These are phyloP conservation scores for Lagerstroemia fauriei DNA, from an alignment of 441 rosid genomes.

Conservation along the genomic window DNA sequence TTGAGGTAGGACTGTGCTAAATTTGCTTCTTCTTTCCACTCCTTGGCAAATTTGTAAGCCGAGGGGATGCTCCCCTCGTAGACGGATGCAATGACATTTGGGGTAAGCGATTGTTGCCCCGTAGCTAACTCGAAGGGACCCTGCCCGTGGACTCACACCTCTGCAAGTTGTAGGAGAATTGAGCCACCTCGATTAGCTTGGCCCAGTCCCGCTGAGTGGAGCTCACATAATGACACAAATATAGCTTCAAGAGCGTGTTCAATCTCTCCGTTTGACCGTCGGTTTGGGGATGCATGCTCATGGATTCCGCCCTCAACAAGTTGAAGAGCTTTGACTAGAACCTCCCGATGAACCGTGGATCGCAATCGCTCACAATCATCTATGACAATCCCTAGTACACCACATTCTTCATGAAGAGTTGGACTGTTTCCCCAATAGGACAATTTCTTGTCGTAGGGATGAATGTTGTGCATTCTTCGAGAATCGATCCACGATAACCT, in stretches of 20 bases:
- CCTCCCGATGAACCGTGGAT: not conserved
- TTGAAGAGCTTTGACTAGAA: not conserved
- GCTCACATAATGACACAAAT: not conserved
- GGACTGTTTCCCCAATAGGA: not conserved
- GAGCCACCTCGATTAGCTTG: not conserved
- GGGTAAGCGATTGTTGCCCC: no score
- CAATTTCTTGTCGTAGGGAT: not conserved
- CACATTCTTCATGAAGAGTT: not conserved
- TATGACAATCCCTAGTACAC: not conserved
- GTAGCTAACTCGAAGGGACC: not conserved
- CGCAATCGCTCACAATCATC: not conserved
- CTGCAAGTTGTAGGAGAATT: not conserved
- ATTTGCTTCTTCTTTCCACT: no score
- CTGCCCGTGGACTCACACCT: not conserved
- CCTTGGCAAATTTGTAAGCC: no score
- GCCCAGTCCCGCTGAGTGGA: not conserved
- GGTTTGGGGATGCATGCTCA: slow-evolving; percentile 7
- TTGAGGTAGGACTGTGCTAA: no score
- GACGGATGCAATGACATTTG: no score
- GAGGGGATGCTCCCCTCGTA: no score
- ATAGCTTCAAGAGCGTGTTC: not conserved
- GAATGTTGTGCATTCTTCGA: not conserved
- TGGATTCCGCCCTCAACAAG: not conserved
- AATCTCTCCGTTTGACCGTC: not conserved
- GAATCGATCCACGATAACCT: slow-evolving; percentile 13